Base-by-base conservation (phyloP, 2,329 filamentous ascomycete genomes). In the Plectosphaerella cucumerina region DNA sequence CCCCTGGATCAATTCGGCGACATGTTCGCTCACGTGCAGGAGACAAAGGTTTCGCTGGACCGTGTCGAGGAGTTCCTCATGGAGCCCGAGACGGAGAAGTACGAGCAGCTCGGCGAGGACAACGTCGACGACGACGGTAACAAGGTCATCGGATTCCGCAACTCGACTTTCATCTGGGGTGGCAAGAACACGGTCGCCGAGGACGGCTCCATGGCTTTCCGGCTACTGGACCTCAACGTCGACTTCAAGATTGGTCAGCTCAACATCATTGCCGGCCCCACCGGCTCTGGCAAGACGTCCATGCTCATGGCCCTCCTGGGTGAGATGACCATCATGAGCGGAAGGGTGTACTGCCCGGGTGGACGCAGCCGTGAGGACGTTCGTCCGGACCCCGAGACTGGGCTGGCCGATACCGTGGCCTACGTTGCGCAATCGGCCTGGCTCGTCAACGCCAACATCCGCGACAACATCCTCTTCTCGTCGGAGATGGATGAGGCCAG, bases 11-110 rank as follows among this genome's bases (percentile, higher is more conserved):
- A 97, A 70, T 80, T 99, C 49, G 94, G 94, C 47, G 94, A 99
- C 69, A 99, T 99, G 94, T 87, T 97, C 63, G 94, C 94, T 11
- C 94, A 97, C 70, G 92, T 99, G 4, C 91, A 97, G 71, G 94
- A 99, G 70, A 90, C 92, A 21, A 96, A 96, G 72, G 93, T 99
- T 18, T 99, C 94, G 0, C 85, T 99, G 48, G 92, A 97, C 63
- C 92, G 94, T 75, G 90, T 99, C 8, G 93, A 99, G 64, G 89
- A 96, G 60, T 99, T 97, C 62, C 70, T 99, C 41, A 85, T 80
- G 51, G 94, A 99, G 65, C 91, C 94, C 8, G 94, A 99, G 72
- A 99, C 94, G 0, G 90, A 95, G 52, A 99, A 99, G 68, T 97
- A 97, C 64, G 76, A 82, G 35, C 94, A 97, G 64, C 78, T 99